Evolutionary conservation across 1,139 yeast genomes (phyloP), one percentile per base, ranked within the genome.

Genomic region (Blastobotrys petasosporus): DNA sequence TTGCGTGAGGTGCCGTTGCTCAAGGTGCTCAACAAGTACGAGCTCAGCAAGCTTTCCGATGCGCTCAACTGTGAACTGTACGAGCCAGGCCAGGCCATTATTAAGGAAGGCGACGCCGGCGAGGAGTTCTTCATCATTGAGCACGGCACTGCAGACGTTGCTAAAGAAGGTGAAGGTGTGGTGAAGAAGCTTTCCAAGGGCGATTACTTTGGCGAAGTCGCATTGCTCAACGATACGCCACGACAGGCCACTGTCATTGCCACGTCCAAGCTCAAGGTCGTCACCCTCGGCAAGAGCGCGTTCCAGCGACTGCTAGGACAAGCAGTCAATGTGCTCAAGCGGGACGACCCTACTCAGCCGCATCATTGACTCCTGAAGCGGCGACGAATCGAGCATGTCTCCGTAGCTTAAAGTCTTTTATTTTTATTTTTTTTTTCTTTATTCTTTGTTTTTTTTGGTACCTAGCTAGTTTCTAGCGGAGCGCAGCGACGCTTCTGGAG

Each of bases 191-290:
- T 86, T 53, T 67, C 75, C 41, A 82, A 85, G 61, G 97, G 97
- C 54, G 95, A 85, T 62, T 92, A 92, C 67, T 92, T 92, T 66
- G 98, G 98, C 54, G 98, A 92, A 69, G 80, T 92, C 54, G 97
- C 98, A 2, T 73, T 92, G 56, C 74, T 92, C 57, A 85, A 90
- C 58, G 96, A 92, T 61, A 73, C 82, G 51, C 97, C 97, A 52
- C 80, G 98, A 67, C 94, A 87, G 64, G 98, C 98, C 31, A 85
- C 97, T 3, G 94, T 92, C 36, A 79, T 76, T 47, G 96, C 97
- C 1, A 69, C 75, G 31, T 78, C 84, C 47, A 75, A 75, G 44
- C 82, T 92, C 25, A 85, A 85, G 59, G 95, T 90, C 41, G 97
- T 95, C 25, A 84, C 94, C 2, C 75, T 92, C 57, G 95, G 88